Percentiles rank a stretch among this genome's conserved stretches.
Evolutionary conservation across 2,329 filamentous ascomycete genomes (phyloP).

Genomic region (Corniculantispora saksenae): DNA sequence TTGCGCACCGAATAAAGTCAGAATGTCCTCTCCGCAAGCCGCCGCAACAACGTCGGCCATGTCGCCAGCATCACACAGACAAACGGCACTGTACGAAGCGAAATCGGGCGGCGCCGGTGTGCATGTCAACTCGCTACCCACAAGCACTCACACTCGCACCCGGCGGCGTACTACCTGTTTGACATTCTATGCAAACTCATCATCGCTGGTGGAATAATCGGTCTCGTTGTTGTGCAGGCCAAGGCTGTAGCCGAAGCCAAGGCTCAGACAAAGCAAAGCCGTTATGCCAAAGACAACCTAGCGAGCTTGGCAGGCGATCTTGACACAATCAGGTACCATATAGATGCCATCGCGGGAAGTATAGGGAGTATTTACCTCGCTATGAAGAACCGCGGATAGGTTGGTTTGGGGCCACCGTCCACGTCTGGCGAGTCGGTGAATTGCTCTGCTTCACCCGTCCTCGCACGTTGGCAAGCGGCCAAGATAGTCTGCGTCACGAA

Average conservation of each 20-base stretch:
- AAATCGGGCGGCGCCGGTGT: background rate
- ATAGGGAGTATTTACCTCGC: background rate
- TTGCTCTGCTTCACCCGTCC: background rate
- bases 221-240: background rate
- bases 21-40: background rate
- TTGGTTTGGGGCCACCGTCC: background rate
- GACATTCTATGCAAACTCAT: background rate
- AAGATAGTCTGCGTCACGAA: background rate
- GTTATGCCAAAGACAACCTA: background rate
- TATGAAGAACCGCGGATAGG: background rate
- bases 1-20: background rate
- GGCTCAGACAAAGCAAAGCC: background rate
- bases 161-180: background rate
- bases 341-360: background rate
- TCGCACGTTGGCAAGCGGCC: background rate
- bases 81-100: background rate
- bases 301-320: background rate
- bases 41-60: background rate
- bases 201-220: background rate
- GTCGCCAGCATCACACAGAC: background rate
- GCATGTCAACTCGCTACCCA: background rate
- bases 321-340: background rate
- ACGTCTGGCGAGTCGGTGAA: background rate
- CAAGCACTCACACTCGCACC: background rate
- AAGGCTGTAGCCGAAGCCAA: background rate